Base-by-base conservation (phyloP, 2,329 filamentous ascomycete species). In the Colletotrichum tofieldiae region DNA sequence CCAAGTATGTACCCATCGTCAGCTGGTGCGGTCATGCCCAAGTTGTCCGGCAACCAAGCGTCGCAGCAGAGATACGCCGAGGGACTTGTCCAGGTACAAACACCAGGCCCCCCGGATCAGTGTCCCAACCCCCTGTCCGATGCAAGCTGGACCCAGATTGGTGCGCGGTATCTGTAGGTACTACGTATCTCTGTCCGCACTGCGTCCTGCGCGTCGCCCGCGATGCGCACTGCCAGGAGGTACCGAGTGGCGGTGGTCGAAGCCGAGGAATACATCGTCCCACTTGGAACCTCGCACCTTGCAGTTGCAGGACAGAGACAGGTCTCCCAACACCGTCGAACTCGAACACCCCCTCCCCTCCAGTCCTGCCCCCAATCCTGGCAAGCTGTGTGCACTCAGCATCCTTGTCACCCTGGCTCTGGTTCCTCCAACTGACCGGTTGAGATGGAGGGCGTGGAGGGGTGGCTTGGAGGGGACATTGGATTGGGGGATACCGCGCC, bases 371-470 rank as follows among this genome's bases (percentile, higher is more conserved):
- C 32, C 55, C 39, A 65, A 58, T 59, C 35, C 60, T 66, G 62
- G 67, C 41, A 47, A 41, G 45, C n/a, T 54, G 35, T 54, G 45
- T 52, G 51, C 29, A 49, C 52, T 54, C n/a, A 37, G 23, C 32
- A 69, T 41, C 70, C 70, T 54, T 70, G 70, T 18, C 49, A 26
- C 20, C 39, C 59, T 64, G 43, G 43, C 54, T 29, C 43, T 41
- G 52, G 59, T 65, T 72, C 59, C 65, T 60, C 65, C 69, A 68
- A 72, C 54, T 69, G 69, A 59, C 45, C 56, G 59, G 54, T 51
- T 63, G 54, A 35, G 52, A 69, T 64, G 59, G 65, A 62, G 64
- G 41, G n/a, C 43, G 58, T 68, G 68, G 68, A 64, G 69, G 69
- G 69, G 65, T 72, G 69, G 69, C 41, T 63, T 63, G 51, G 69